Evolutionary conservation across 371 early-diverging fungal species (phyloP), one percentile per base, ranked within the genome.

Genomic region (Saksenaea vasiformis): DNA sequence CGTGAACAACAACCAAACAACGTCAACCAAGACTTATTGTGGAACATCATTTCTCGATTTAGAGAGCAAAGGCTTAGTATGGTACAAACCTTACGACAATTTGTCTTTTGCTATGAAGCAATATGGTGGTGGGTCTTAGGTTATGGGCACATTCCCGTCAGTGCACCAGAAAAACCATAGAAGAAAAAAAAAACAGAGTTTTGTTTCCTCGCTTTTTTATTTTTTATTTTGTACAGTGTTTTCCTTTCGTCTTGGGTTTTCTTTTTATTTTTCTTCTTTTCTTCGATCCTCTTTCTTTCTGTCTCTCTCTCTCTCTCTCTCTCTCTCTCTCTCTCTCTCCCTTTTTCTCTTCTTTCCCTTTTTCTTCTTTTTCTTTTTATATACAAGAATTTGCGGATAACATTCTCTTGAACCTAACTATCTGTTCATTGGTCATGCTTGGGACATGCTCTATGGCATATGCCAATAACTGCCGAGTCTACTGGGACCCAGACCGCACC

Each of bases 1-100:
- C 56, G 67, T 11, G 44, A 27, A n/a, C n/a, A n/a, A n/a, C n/a
- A n/a, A 31, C 22, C 17, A 22, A 10, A 22, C 51, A 47, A 22
- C 24, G 39, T 41, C 15, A 58, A 58, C 11, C 43, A 70, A 10
- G 93, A 93, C 71, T 64, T 83, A 35, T 66, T 93, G 15, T 82
- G 82, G n/a, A 77, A 80, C 31, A 80, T 87, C 0, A 90, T 95
- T 35, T 83, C 83, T 22, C 70, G 78, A 19, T 86, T 94, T 65
- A 78, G 97, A 56, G 88, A 90, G 65, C 92, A 93, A 70, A 85
- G 97, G 15, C 74, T 95, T 35, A 85, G 85, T 44, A 90, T 93
- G 87, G 97, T 97, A 13, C 97, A 97, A 74, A 92, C 94, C 1
- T 67, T 90, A 56, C 84, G 91, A 57, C 97, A 97, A 77, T 95